These are phyloP conservation scores for Neodidymelliopsis sp. DNA, from an alignment of 2,329 filamentous ascomycete genomes.

Conservation along the genomic window DNA sequence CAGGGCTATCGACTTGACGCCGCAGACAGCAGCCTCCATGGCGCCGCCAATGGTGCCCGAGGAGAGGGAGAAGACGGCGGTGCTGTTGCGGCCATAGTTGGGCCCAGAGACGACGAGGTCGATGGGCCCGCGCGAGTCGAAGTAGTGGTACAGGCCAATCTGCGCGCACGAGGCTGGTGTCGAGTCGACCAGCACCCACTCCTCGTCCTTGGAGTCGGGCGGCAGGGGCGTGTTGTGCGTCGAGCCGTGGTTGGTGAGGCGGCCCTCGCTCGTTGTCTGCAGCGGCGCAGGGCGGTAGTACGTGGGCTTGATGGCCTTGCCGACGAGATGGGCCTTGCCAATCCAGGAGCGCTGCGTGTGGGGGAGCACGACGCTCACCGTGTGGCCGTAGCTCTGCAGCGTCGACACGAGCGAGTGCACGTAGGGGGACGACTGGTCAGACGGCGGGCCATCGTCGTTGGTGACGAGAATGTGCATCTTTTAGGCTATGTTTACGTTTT, in stretches of 20 bases:
- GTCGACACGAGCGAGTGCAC: slow-evolving; percentile 55
- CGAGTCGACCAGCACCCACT: slow-evolving; percentile 60
- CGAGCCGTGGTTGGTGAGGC: slow-evolving; percentile 49
- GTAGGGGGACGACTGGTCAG: slow-evolving; percentile 58
- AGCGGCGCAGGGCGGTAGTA: slow-evolving; percentile 78
- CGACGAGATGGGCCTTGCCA: slow-evolving; percentile 95
- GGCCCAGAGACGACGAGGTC: slow-evolving; percentile 60
- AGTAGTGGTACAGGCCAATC: slow-evolving; percentile 57
- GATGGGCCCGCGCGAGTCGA: slow-evolving; percentile 52
- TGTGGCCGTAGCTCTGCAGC: slow-evolving; percentile 72
- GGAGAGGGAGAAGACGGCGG: slow-evolving; percentile 58
- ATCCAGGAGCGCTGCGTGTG: slow-evolving; percentile 97
- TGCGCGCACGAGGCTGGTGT: slow-evolving; percentile 60
- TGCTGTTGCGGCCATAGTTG: slow-evolving; percentile 60
- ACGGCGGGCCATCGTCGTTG: slow-evolving; percentile 62
- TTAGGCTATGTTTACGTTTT: neutral
- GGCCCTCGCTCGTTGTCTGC: slow-evolving; percentile 47
- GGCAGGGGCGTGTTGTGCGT: slow-evolving; percentile 45
- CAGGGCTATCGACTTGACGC: slow-evolving; percentile 73
- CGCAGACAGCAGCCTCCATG: slow-evolving; percentile 58
- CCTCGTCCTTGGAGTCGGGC: slow-evolving; percentile 45
- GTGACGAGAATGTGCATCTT: slow-evolving; percentile 54
- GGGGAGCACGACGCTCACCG: slow-evolving; percentile 90
- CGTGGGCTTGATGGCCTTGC: slow-evolving; percentile 80
- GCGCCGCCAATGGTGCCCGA: slow-evolving; percentile 60